Evolutionary conservation across 495 filamentous ascomycete genomes (phyloP), one percentile per base, ranked within the genome.

Genomic region (Hypoxylon cercidicola): DNA sequence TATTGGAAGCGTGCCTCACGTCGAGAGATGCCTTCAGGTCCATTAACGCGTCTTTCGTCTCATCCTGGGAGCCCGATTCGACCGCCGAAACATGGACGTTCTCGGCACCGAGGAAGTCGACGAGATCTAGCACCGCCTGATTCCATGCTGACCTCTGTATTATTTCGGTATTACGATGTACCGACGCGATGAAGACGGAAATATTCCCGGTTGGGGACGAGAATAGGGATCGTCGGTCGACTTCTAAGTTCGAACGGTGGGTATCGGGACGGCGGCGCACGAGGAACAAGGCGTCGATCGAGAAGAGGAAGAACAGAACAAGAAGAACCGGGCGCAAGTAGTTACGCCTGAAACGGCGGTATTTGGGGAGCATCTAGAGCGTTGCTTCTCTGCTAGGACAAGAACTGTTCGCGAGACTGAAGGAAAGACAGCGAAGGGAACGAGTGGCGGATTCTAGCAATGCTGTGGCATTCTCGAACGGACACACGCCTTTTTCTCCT

Each of bases 51-150:
- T 75, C 81, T 67, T 89, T 90, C 11, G 85, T 84, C 49, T 85
- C 75, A 74, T 91, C 88, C 73, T 83, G 88, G 48, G 88, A 90
- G 3, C 88, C 88, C 23, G 84, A 88, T 62, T 91, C 89, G 59
- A 84, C 81, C n/a, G 90, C 79, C n/a, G 82, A 85, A 23, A 92
- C 75, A 61, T 85, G 88, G 5, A 90, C 77, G 60, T 90, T 90
- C n/a, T 80, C 78, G 0, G 83, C 69, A 0, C 88, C 88, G 7
- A 89, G 72, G 32, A 80, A 74, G 51, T 78, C 69, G 19, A 81
- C 77, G 19, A 90, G 76, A 4, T 43, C 81, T 0, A 88, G 20
- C 6, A 92, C 72, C 0, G 87, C 86, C 9, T 78, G 63, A 60
- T 77, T 87, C 88, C 88, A 91, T 65, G 86, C 78, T 9, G 72